phyloP scores from a whole-genome alignment of 805 yeast genomes.

The Suhomyces xylopsoci region DNA sequence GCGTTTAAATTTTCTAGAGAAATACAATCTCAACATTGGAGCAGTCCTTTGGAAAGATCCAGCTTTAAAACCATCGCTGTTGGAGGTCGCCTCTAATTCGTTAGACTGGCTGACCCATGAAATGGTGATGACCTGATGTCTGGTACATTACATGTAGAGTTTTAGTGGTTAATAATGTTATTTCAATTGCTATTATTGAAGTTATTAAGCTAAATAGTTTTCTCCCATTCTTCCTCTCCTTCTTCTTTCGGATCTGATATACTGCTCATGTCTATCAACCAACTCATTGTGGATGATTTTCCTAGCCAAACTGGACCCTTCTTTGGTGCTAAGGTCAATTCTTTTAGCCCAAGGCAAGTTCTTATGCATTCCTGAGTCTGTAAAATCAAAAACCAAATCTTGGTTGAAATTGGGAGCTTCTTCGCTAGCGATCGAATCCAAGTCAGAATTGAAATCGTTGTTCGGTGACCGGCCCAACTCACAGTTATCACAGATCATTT shows the following conservation, averaged over 20 bases:
- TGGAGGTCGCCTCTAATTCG: slow-evolving; percentile 76
- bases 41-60: slow-evolving; percentile 27
- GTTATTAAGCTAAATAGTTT: slow-evolving; percentile 26
- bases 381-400: slow-evolving; percentile 36
- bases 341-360: slow-evolving; percentile 44
- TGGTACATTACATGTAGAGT: slow-evolving; percentile 12
- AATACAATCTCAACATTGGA: slow-evolving; percentile 12
- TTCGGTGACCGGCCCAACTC: not conserved
- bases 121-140: slow-evolving; percentile 21
- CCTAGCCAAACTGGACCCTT: slow-evolving; percentile 25
- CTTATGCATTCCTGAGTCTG: slow-evolving; percentile 50
- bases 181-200: too few species aligned
- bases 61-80: slow-evolving; percentile 98
- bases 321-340: slow-evolving; percentile 21
- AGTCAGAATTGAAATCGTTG: not conserved
- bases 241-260: slow-evolving; percentile 27
- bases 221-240: slow-evolving; percentile 45
- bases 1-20: slow-evolving; percentile 21
- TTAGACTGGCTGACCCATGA: slow-evolving; percentile 29
- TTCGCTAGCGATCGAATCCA: not conserved
- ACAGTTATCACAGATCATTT: slow-evolving; percentile 18
- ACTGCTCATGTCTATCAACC: slow-evolving; percentile 27
- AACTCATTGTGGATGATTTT: slow-evolving; percentile 32
- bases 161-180: not conserved
- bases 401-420: slow-evolving; percentile 7